These are phyloP conservation scores for Tuber magnatum DNA, from an alignment of 495 filamentous ascomycete genomes.

Conservation along the genomic window DNA sequence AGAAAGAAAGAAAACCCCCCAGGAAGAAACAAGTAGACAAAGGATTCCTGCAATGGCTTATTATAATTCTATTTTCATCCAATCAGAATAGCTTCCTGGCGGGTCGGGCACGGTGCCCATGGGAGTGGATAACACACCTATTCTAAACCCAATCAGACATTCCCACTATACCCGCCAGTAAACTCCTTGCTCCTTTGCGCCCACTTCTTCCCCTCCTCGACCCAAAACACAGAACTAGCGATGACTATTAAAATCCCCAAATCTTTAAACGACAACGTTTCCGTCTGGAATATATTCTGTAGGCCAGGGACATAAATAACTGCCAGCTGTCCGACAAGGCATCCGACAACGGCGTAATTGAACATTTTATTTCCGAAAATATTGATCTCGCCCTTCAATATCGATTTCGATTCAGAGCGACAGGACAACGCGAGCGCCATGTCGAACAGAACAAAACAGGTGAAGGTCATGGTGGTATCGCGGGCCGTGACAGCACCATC, in stretches of 20 bases:
- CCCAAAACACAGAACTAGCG: constrained; percentile 87
- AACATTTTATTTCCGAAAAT: constrained; percentile 85
- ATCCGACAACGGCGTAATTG: constrained; percentile 83
- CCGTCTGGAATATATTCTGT: constrained; percentile 92
- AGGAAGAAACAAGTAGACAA: not conserved
- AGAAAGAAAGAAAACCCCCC: not conserved
- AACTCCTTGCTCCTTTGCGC: constrained; percentile 22
- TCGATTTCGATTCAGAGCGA: constrained; percentile 80
- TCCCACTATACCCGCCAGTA: constrained; percentile 33
- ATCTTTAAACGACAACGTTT: constrained; percentile 67
- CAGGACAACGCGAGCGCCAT: constrained; percentile 98
- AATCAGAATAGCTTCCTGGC: not conserved
- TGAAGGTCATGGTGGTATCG: constrained; percentile 99
- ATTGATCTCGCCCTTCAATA: constrained; percentile 75
- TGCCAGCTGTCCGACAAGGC: constrained; percentile 72
- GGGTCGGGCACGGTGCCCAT: not conserved
- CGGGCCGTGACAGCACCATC: constrained; percentile 77
- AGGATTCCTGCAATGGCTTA: not conserved
- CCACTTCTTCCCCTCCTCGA: constrained; percentile 77
- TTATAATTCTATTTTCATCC: not conserved
- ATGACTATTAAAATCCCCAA: constrained; percentile 62
- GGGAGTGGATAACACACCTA: not conserved
- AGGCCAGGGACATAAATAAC: constrained; percentile 92
- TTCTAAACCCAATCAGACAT: constrained; percentile 24
- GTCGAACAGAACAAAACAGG: constrained; percentile 95